phyloP scores from a whole-genome alignment of 1,284 basidiomycete genomes.

The Earliella scabrosa region DNA sequence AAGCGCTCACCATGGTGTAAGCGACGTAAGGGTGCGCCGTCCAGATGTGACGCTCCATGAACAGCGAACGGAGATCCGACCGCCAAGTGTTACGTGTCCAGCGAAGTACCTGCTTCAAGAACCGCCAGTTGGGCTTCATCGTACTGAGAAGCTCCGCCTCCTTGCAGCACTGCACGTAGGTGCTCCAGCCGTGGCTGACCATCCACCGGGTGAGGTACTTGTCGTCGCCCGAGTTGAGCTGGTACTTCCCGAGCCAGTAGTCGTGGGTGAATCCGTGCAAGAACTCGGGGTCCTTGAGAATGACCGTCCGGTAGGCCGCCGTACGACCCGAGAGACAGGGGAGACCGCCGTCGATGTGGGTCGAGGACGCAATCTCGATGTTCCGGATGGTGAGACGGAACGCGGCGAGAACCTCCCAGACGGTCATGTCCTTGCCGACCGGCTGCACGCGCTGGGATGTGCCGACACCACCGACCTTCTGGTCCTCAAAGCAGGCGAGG shows the following conservation, averaged over 20 bases:
- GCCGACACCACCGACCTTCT: slow-evolving; percentile 90
- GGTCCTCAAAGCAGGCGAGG: slow-evolving; percentile 92
- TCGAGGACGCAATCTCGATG: slow-evolving; percentile 87
- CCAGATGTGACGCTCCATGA: slow-evolving; percentile 89
- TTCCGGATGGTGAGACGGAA: slow-evolving; percentile 92
- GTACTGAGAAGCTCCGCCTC: slow-evolving; percentile 90
- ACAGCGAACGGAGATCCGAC: slow-evolving; percentile 85
- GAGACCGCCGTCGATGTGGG: slow-evolving; percentile 91
- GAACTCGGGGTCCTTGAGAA: slow-evolving; percentile 92
- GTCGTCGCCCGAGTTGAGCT: slow-evolving; percentile 91
- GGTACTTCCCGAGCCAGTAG: slow-evolving; percentile 91
- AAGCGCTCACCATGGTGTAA: slow-evolving; percentile 77
- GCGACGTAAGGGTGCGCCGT: slow-evolving; percentile 89
- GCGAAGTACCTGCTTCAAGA: slow-evolving; percentile 89
- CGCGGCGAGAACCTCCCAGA: slow-evolving; percentile 93
- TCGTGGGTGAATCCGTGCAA: slow-evolving; percentile 92
- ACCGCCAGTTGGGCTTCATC: slow-evolving; percentile 96
- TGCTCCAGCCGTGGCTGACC: slow-evolving; percentile 93
- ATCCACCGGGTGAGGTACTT: slow-evolving; percentile 97
- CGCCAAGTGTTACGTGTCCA: slow-evolving; percentile 96
- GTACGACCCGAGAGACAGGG: slow-evolving; percentile 92
- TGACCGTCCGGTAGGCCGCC: slow-evolving; percentile 90
- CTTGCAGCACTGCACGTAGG: slow-evolving; percentile 89
- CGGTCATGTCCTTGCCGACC: slow-evolving; percentile 77
- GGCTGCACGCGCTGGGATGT: slow-evolving; percentile 90